A percentile compares a stretch with the other conserved stretches of the same genome.
Conservation (phyloP, 495 filamentous ascomycete species). For the Chaetomium tenue region DNA sequence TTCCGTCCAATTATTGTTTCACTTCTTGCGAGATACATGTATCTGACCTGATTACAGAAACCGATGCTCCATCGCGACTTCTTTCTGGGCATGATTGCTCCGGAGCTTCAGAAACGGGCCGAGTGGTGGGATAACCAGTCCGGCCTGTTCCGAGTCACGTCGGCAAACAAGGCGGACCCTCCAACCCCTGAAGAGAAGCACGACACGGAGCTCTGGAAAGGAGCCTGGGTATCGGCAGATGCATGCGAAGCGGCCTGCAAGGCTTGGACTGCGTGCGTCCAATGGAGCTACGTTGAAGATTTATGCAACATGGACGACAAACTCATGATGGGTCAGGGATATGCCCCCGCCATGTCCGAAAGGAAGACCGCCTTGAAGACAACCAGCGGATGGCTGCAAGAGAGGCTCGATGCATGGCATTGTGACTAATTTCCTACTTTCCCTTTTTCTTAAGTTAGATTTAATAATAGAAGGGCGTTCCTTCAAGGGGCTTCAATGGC, state of each 20-base stretch:
- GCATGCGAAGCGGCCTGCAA: conserved; percentile 18
- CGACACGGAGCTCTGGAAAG: conserved; percentile 13
- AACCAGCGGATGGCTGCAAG: conserved; percentile 20
- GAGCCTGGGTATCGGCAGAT: conserved; percentile 14
- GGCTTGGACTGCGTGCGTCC: conserved; percentile 16
- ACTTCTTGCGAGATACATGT: background rate
- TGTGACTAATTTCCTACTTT: background rate
- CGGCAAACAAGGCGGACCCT: conserved; percentile 15
- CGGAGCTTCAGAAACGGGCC: conserved; percentile 1
- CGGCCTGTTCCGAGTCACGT: conserved; percentile 10
- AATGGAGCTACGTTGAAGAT: conserved; percentile 23
- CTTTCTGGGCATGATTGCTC: conserved; percentile 1
- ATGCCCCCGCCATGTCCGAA: conserved; percentile 19
- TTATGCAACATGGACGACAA: conserved; percentile 22
- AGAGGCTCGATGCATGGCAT: conserved; percentile 14
- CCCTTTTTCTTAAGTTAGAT: background rate
- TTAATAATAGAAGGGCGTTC: background rate
- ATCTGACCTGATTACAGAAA: background rate
- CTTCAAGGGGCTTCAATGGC: too few relatives aligned
- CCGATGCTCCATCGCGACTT: conserved; percentile 17
- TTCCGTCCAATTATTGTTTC: background rate
- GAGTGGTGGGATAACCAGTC: conserved; percentile 23
- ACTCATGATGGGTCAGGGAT: conserved; percentile 21
- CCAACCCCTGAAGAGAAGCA: conserved; percentile 3
- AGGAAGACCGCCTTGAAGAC: conserved; percentile 21